Evolutionary conservation across 169 alveolate species (phyloP), one percentile per base, ranked within the genome.

Genomic region (Eimeria tenella): DNA sequence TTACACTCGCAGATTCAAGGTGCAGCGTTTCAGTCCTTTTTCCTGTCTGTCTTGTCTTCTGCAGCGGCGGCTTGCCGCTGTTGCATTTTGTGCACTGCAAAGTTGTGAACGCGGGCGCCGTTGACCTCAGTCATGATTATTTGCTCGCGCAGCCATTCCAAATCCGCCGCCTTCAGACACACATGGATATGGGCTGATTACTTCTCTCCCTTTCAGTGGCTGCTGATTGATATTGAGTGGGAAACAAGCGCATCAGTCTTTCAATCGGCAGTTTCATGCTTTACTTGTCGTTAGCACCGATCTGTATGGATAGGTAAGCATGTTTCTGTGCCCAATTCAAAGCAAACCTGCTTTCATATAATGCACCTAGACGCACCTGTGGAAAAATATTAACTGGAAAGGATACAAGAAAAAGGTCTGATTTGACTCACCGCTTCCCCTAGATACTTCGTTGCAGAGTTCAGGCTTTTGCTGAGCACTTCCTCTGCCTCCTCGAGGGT

Each of bases 61-160:
- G 55, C 86, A 52, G 94, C 83, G 56, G 93, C 95, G 49, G 91
- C 95, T 94, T 84, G 94, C 70, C 91, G 91, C 84, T 77, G 95
- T 21, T 95, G 81, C 88, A 93, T 94, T 95, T 96, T 95, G 97
- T 95, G 96, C 73, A 97, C 98, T 42, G 97, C 95, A 89, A 88
- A 97, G 77, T 97, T 97, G 96, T 97, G 99, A 71, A 97, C 95
- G 62, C 99, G 96, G 70, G 99, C 98, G n/a, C 97, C 97, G 93
- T 97, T 97, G 88, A 97, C 98, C 89, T 97, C 99, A 19, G 98
- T 96, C 65, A 96, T 96, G 25, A 98, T 97, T 81, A 97, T 96
- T 88, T 97, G 99, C 74, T 95, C 95, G 77, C 97, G 95, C 49
- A 97, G 93, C 97, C 98, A 97, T n/a, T 95, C 97, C 68, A 97